A percentile compares a stretch with the other conserved stretches of the same genome.
Conservation (phyloP, 208 protist genomes). For the Acanthamoeba lenticulata region DNA sequence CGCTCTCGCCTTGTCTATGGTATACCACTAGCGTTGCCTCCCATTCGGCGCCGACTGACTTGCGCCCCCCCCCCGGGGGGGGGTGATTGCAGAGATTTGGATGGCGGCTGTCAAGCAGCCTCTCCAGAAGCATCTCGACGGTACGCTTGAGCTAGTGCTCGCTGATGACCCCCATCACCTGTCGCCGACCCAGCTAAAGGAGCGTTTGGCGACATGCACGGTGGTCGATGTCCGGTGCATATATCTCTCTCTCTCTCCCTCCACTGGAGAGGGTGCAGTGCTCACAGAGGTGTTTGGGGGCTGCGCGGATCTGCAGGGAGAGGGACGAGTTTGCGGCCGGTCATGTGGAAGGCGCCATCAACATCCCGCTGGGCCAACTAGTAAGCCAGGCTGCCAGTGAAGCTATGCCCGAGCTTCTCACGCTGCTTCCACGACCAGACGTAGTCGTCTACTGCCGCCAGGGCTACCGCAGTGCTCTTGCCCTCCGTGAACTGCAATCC, state of each 20-base stretch:
- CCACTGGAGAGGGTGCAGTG: too few species aligned
- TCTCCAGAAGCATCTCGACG: neutral
- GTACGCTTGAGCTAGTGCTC: neutral
- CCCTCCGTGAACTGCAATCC: neutral
- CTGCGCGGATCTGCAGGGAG: neutral
- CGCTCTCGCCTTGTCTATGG: neutral
- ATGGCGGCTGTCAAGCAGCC: neutral
- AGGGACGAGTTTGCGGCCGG: neutral
- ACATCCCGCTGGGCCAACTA: neutral
- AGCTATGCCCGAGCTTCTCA: neutral
- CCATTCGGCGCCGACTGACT: neutral
- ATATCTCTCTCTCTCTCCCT: neutral
- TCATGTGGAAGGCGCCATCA: neutral
- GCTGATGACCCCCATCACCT: neutral
- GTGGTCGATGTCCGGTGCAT: neutral
- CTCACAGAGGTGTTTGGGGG: neutral
- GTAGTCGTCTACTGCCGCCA: conserved; percentile 19
- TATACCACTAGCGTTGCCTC: neutral
- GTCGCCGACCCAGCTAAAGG: neutral
- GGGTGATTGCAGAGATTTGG: neutral
- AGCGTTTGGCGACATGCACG: neutral
- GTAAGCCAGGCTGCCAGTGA: neutral
- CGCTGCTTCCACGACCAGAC: neutral
- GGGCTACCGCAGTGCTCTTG: neutral
- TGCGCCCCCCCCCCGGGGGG: too few species aligned